phyloP scores from a whole-genome alignment of 495 filamentous ascomycete species.

The Hypoxylon rickii region DNA sequence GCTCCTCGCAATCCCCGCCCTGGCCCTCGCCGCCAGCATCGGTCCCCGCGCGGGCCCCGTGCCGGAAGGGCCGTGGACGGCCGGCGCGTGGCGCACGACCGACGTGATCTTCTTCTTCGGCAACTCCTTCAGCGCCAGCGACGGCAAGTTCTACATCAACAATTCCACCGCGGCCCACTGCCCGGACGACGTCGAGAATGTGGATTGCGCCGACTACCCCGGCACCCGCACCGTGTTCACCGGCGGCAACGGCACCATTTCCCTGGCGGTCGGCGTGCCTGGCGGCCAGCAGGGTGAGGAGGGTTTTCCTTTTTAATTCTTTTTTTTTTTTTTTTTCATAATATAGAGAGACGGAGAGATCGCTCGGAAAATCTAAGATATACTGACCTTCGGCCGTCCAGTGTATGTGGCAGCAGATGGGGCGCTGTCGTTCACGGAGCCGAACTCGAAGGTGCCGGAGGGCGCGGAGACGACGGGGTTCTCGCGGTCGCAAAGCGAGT shows the following conservation, averaged over 20 bases:
- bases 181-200: constrained; percentile 14
- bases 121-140: constrained; percentile 30
- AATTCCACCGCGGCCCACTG: constrained; percentile 31
- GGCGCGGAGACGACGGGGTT: constrained; percentile 26
- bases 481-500: constrained; percentile 7
- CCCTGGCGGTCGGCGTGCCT: constrained; percentile 27
- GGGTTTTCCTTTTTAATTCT: too few relatives aligned
- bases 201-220: constrained; percentile 29
- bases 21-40: constrained; percentile 16
- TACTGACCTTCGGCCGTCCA: background rate
- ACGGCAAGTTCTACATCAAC: constrained; percentile 37
- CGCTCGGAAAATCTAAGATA: background rate
- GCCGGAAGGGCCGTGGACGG: constrained; percentile 21
- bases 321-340: background rate
- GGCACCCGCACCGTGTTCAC: constrained; percentile 29
- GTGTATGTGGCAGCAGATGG: constrained; percentile 35
- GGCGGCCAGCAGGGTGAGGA: constrained; percentile 37
- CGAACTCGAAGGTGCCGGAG: constrained; percentile 30
- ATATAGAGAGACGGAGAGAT: background rate
- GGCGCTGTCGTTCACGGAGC: constrained; percentile 29
- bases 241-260: constrained; percentile 28
- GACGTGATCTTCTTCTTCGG: constrained; percentile 15
- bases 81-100: constrained; percentile 26
- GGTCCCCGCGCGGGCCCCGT: background rate
- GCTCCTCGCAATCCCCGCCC: constrained; percentile 8